Percentiles rank a stretch among this genome's conserved stretches.
phyloP scores from a whole-genome alignment of 768 basidiomycete genomes.

The Flagelloscypha sp. region DNA sequence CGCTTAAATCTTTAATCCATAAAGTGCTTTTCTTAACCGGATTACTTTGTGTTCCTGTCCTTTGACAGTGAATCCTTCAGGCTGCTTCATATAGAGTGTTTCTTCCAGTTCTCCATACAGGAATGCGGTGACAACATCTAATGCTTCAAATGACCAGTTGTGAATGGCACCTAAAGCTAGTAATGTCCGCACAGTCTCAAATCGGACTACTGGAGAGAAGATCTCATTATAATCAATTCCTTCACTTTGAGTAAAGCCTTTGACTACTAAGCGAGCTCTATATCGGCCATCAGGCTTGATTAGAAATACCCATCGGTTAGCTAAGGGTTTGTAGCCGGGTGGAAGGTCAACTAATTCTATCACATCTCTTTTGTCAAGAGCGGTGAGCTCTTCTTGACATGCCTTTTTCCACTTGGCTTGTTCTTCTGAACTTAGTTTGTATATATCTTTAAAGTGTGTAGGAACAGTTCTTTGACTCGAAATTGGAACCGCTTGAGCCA shows the following conservation, averaged over 20 bases:
- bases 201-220: constrained; percentile 29
- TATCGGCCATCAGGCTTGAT: no score
- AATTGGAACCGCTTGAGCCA: no score
- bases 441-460: no score
- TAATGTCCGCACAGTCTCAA: constrained; percentile 30
- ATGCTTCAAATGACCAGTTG: constrained; percentile 29
- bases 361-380: no score
- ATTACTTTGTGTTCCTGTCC: constrained; percentile 9
- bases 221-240: constrained; percentile 35
- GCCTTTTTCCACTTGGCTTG: no score
- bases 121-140: constrained; percentile 34
- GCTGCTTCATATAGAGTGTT: constrained; percentile 29
- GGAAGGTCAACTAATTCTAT: no score
- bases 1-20: constrained; percentile 17
- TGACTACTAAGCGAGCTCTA: constrained; percentile 33
- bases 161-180: constrained; percentile 24
- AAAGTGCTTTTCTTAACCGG: constrained; percentile 6
- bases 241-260: constrained; percentile 32
- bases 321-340: no score
- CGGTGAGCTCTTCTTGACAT: no score
- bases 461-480: no score
- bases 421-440: no score
- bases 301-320: no score
- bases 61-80: constrained; percentile 17
- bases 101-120: constrained; percentile 23